Conservation (phyloP, 176 grass and related monocot species). For the Triticum urartu region DNA sequence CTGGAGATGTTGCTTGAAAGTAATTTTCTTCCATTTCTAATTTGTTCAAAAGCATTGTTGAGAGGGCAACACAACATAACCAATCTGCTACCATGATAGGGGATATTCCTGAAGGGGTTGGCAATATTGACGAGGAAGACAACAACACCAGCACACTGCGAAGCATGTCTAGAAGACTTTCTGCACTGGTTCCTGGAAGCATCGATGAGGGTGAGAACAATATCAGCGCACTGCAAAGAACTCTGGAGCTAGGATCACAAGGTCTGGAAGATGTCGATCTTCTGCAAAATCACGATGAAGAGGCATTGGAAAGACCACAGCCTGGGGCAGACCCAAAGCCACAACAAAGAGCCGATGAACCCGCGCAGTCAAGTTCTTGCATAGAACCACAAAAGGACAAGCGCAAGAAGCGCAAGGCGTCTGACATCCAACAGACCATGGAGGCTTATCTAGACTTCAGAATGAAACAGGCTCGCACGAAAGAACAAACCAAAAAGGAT, state of each 20-base stretch:
- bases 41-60: background rate
- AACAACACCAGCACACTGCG: constrained; percentile 11
- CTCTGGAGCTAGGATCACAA: constrained; percentile 22
- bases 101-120: constrained; percentile 44
- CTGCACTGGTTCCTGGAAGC: constrained; percentile 6
- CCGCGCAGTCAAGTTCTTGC: constrained; percentile 41
- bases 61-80: background rate
- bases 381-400: constrained; percentile 42
- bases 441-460: constrained; percentile 46
- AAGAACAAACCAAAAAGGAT: constrained; percentile 28
- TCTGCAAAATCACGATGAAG: constrained; percentile 41
- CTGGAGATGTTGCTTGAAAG: constrained; percentile 43
- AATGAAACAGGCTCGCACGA: constrained; percentile 42
- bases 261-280: constrained; percentile 24
- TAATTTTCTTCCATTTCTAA: constrained; percentile 1
- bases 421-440: constrained; percentile 47
- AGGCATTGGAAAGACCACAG: constrained; percentile 21
- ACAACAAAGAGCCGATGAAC: constrained; percentile 30
- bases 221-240: constrained; percentile 4
- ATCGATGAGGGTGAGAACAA: constrained; percentile 33
- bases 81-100: constrained; percentile 18
- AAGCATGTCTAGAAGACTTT: constrained; percentile 35
- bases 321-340: background rate
- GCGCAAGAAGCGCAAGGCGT: constrained; percentile 36
- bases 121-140: constrained; percentile 28